Conservation (phyloP, 2,329 filamentous ascomycete genomes). For the Cladosporium velox region DNA sequence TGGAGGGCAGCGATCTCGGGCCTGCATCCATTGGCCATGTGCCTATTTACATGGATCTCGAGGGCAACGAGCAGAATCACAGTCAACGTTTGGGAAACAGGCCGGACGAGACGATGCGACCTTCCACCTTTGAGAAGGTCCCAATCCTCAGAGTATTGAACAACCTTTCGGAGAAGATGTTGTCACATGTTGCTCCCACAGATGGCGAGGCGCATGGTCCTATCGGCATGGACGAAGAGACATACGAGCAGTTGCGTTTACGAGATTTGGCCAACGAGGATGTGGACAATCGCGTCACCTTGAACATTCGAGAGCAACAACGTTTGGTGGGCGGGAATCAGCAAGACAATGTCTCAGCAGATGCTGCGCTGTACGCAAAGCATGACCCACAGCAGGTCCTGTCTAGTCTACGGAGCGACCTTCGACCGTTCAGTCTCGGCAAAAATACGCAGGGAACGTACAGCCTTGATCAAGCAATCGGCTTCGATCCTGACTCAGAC, state of each 20-base stretch:
- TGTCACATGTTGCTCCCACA: conserved; percentile 79
- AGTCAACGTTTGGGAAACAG: conserved; percentile 84
- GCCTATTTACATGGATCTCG: conserved; percentile 86
- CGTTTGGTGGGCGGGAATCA: conserved; percentile 68
- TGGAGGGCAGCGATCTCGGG: conserved; percentile 64
- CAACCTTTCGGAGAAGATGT: conserved; percentile 86
- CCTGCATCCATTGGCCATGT: conserved; percentile 62
- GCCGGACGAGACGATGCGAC: conserved; percentile 87
- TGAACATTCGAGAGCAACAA: conserved; percentile 86
- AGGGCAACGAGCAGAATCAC: conserved; percentile 93
- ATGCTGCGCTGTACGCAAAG: conserved; percentile 62
- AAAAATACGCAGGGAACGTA: conserved; percentile 35
- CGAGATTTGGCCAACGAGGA: conserved; percentile 76
- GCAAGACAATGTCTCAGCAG: conserved; percentile 43
- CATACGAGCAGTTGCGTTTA: conserved; percentile 73
- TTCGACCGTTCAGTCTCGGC: conserved; percentile 50
- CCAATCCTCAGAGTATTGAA: conserved; percentile 90
- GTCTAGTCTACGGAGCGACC: conserved; percentile 62
- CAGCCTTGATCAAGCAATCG: conserved; percentile 63
- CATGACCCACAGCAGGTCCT: conserved; percentile 72
- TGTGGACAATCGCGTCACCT: conserved; percentile 73
- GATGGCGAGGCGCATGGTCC: conserved; percentile 69
- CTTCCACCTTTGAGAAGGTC: conserved; percentile 70
- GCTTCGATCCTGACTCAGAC: conserved; percentile 67
- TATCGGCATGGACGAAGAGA: conserved; percentile 69